phyloP scores from a whole-genome alignment of 2,329 filamentous ascomycete genomes.

The Zarea fungicola region DNA sequence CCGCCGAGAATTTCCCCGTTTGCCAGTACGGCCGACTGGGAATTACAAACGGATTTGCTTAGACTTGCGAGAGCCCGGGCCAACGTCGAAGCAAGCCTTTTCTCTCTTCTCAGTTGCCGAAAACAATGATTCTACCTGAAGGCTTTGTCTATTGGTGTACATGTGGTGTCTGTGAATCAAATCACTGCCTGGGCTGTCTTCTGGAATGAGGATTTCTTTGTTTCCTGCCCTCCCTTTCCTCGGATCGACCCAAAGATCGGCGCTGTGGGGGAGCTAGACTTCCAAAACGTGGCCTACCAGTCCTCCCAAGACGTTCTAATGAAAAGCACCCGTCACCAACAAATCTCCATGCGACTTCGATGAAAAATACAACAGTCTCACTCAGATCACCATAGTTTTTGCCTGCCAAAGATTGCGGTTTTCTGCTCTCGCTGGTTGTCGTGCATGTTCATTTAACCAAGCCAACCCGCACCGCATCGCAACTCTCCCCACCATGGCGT shows the following conservation, averaged over 20 bases:
- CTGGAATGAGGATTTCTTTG: constrained; percentile 8
- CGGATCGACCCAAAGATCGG: constrained; percentile 2
- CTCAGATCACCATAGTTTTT: too few species aligned
- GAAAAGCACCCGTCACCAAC: constrained; percentile 1
- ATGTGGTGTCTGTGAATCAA: constrained; percentile 6
- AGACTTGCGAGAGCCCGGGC: neutral
- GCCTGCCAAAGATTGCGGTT: too few species aligned
- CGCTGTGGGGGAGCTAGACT: constrained; percentile 8
- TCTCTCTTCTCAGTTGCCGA: neutral
- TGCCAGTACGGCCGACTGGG: neutral
- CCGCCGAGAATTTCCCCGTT: constrained; percentile 19
- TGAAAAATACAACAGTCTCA: too few species aligned
- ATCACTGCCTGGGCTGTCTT: neutral
- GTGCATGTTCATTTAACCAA: too few species aligned
- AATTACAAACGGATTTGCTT: neutral
- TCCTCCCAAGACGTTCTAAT: neutral
- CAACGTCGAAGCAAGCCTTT: constrained; percentile 9
- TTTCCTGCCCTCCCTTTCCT: neutral
- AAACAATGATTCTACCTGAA: too few species aligned
- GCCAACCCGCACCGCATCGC: constrained; percentile 4
- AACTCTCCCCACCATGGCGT: constrained; percentile 5
- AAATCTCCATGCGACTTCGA: too few species aligned
- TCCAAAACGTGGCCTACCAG: constrained; percentile 3
- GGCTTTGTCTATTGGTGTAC: too few species aligned
- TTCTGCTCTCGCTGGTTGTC: too few species aligned